Evolutionary conservation across 2,329 filamentous ascomycete species (phyloP).

Genomic region (Knufia petricola): DNA sequence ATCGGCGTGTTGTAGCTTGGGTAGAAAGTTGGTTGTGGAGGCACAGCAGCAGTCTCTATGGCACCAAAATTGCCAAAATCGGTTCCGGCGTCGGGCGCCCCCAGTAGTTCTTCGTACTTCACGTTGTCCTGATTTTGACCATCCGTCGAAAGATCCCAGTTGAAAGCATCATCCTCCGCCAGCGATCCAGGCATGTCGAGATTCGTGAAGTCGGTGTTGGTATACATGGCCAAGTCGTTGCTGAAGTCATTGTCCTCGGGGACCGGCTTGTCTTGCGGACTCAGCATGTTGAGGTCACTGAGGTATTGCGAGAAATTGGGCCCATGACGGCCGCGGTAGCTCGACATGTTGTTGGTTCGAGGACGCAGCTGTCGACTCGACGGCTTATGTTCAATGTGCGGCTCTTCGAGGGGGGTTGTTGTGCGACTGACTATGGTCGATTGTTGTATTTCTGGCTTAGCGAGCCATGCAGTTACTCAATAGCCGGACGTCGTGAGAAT

Average conservation of each 20-base stretch:
- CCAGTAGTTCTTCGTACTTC: conserved; percentile 23
- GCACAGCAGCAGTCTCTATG: conserved; percentile 13
- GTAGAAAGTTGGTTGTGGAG: conserved; percentile 16
- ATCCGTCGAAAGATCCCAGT: conserved; percentile 16
- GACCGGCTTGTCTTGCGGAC: conserved; percentile 53
- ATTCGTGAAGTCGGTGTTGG: conserved; percentile 73
- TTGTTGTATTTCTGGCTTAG: neutral
- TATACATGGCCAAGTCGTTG: conserved; percentile 67
- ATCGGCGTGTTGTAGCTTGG: conserved; percentile 22
- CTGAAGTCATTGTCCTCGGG: conserved; percentile 57
- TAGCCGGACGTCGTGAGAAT: neutral
- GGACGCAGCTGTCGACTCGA: too few species aligned
- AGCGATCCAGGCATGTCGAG: conserved; percentile 48
- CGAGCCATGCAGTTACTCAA: neutral
- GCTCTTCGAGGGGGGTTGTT: neutral
- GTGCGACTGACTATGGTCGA: too few species aligned
- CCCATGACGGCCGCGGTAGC: conserved; percentile 64
- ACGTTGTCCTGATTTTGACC: conserved; percentile 10
- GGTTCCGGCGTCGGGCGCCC: conserved; percentile 8
- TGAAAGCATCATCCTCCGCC: conserved; percentile 19
- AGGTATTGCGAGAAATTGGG: conserved; percentile 87
- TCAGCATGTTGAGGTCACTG: conserved; percentile 68
- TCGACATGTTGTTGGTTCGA: conserved; percentile 56
- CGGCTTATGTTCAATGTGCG: neutral
- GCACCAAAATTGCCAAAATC: conserved; percentile 13